Base-by-base conservation (phyloP, 2,329 filamentous ascomycete genomes). In the Madurella mycetomatis region DNA sequence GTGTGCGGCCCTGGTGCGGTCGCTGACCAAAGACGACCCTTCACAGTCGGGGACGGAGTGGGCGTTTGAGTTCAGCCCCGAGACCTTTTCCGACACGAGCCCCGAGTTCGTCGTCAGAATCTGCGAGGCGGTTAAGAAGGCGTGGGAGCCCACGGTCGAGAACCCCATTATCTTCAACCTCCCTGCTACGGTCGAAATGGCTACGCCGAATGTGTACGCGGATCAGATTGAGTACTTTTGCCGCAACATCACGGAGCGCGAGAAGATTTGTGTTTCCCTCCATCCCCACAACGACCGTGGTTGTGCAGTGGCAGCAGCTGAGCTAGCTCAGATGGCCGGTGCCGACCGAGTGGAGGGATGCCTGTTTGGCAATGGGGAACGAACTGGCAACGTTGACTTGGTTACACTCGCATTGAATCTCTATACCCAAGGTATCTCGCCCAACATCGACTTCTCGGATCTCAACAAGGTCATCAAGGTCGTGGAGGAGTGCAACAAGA, bases 211-310 rank as follows among this genome's bases (percentile, higher is more conserved):
- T 69, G 82, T 96, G 46, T 99, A 94, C 69, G 94, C 94, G 47
- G 94, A 99, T 68, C 88, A 95, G 74, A 89, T 99, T 59, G 94
- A 99, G 70, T 95, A 90, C 74, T 99, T 99, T 73, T 95, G 90
- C 76, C 83, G 79, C 49, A 80, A 92, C 69, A 91, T 97, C 67
- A 80, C 81, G 0, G 88, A 96, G 71, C 80, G 92, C 49, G 87
- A 96, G 66, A 94, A 91, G 75, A 81, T 96, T 48, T 89, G 86
- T 65, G 88, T 97, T 9, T 95, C 89, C 57, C 80, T 97, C 51
- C 94, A 97, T 70, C 89, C 90, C 9, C 92, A 99, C 74, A 97
- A 97, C 68, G 94, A 97, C 70, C 82, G 94, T 59, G 92, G 92
- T 18, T 95, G 88, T 60, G 91, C 90, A 3, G 84, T 94, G 15